Evolutionary conservation across 345 rosid genomes (phyloP).

Genomic region (Boechera stricta): DNA sequence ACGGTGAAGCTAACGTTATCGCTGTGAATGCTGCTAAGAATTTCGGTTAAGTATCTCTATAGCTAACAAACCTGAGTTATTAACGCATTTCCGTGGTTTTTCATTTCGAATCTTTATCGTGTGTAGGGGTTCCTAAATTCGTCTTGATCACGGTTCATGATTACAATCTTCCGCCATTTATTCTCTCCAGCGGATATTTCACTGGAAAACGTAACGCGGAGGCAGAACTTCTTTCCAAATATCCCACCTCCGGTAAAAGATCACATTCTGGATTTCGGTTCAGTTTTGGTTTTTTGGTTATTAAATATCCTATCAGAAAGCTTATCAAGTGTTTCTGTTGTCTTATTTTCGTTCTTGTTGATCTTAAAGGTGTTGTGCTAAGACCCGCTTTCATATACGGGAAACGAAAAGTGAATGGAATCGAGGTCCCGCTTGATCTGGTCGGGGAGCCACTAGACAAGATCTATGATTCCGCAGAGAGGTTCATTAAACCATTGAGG

Average conservation of each 20-base stretch:
- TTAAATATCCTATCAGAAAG: not conserved
- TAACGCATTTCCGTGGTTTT: not conserved
- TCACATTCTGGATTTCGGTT: not conserved
- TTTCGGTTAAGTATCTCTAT: slow-evolving; percentile 53
- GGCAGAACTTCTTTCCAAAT: slow-evolving; percentile 86
- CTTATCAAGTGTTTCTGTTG: not conserved
- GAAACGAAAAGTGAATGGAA: slow-evolving; percentile 67
- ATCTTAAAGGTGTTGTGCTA: slow-evolving; percentile 71
- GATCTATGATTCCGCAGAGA: slow-evolving; percentile 58
- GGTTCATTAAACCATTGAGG: slow-evolving; percentile 67
- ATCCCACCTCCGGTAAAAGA: slow-evolving; percentile 76
- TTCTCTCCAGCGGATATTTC: slow-evolving; percentile 80
- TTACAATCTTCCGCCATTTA: slow-evolving; percentile 86
- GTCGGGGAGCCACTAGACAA: slow-evolving; percentile 78
- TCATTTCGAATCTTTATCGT: not conserved
- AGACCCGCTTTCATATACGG: slow-evolving; percentile 93
- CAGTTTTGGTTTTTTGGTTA: no score
- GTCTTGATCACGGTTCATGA: slow-evolving; percentile 87
- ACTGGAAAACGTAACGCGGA: slow-evolving; percentile 90
- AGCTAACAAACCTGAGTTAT: not conserved
- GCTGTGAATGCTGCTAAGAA: slow-evolving; percentile 87
- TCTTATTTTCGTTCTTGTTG: slow-evolving; percentile 10
- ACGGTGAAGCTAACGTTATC: slow-evolving; percentile 82
- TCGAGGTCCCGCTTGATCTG: slow-evolving; percentile 83
- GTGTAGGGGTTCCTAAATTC: slow-evolving; percentile 80